phyloP scores from a whole-genome alignment of 1,284 basidiomycete genomes.

The Ceratobasidium papillatum region DNA sequence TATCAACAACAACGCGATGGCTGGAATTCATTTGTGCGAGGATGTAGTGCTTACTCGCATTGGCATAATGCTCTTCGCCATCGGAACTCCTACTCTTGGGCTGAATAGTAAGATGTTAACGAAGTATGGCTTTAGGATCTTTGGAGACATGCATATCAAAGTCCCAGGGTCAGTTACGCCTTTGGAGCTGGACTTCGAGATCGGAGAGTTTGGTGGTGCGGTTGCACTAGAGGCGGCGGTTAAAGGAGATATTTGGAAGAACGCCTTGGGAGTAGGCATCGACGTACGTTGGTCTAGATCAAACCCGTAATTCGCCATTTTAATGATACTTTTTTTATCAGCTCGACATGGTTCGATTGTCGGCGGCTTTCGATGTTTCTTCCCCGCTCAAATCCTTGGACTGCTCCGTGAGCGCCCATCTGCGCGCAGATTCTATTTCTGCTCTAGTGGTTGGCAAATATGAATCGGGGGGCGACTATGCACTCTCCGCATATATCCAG shows the following conservation, averaged over 20 bases:
- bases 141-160: conserved; percentile 17
- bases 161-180: conserved; percentile 3
- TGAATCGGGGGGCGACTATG: too few species aligned
- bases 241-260: neutral
- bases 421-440: neutral
- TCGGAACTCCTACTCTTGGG: neutral
- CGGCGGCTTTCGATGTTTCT: neutral
- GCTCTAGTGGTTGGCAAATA: neutral
- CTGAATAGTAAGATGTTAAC: too few species aligned
- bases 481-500: neutral
- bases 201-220: neutral
- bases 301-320: neutral
- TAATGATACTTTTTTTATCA: neutral
- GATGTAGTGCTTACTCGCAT: neutral
- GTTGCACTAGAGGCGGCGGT: neutral
- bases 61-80: neutral
- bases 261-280: neutral
- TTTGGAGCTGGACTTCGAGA: conserved; percentile 1
- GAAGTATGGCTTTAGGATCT: neutral
- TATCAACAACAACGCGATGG: neutral
- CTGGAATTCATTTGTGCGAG: neutral
- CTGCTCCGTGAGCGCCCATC: neutral
- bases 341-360: neutral
- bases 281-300: neutral
- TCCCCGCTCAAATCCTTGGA: neutral